Conservation (phyloP, 257 asterid genomes). For the Jaltomata sinuosa region DNA sequence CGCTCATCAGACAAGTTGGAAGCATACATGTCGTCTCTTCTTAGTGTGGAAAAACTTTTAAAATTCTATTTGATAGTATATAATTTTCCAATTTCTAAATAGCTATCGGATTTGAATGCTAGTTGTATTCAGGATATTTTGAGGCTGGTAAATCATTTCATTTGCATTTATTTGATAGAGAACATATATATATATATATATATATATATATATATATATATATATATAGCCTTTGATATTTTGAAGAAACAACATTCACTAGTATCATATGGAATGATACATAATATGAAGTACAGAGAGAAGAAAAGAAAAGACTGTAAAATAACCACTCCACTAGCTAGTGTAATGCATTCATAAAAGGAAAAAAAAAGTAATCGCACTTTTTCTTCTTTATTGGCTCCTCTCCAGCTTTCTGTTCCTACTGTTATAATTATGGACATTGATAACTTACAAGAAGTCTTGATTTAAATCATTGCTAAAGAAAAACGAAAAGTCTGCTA, state of each 20-base stretch:
- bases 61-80: too few species aligned
- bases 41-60: too few species aligned
- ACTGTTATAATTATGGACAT: background rate
- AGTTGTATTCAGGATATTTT: too few species aligned
- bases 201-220: too few species aligned
- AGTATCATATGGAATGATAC: background rate
- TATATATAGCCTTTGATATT: background rate
- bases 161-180: too few species aligned
- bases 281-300: background rate
- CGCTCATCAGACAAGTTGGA: too few species aligned
- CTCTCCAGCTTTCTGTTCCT: background rate
- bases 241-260: background rate
- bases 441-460: background rate
- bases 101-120: too few species aligned
- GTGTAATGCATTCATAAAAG: background rate
- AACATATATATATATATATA: too few species aligned
- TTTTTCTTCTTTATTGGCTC: background rate
- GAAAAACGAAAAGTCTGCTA: background rate
- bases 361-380: background rate
- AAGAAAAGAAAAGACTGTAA: background rate
- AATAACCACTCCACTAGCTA: background rate
- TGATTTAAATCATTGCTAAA: background rate
- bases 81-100: too few species aligned
- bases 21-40: too few species aligned
- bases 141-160: too few species aligned